Base-by-base conservation (phyloP, 2,329 filamentous ascomycete species). In the Plenodomus tracheiphilus region DNA sequence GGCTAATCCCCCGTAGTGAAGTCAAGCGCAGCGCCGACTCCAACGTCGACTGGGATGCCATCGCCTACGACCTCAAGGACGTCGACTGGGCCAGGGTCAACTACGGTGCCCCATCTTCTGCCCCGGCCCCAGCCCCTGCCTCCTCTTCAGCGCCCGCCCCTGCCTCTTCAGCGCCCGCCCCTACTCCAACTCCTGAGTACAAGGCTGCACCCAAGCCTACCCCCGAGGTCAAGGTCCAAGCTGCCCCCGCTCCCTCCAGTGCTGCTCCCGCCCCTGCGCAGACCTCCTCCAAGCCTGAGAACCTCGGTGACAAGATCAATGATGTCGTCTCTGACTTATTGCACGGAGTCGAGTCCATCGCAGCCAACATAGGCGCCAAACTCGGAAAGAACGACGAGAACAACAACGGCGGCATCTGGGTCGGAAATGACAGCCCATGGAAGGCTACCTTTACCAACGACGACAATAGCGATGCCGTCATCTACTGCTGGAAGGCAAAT, bases 401-500 rank as follows among this genome's bases (percentile, higher is more conserved):
- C 41, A 47, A 56, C 54, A 65, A 65, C 50, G 67, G 63, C 25
- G 59, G 43, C 30, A 68, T 70, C 47, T 74, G 71, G 72, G 51
- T 74, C 18, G 71, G 72, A 20, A 46, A 48, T 13, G 68, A 70
- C 49, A 59, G 69, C 46, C 45, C 54, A 16, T 73, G 67, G 65
- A 66, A 61, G 47, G 64, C 63, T 43, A 65, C 68, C 42, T 70
- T 73, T 62, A 66, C 46, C 60, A 75, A 75, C 67, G 53, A 62
- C 42, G 60, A 55, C 39, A 54, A 51, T 36, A 52, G 69, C 37
- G 59, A 68, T 41, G 48, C 67, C 34, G 58, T 71, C 41, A 53
- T 73, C 43, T 67, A 68, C 52, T 69, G 71, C 65, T 75, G 73
- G 73, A 60, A 62, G 43, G 54, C 61, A 25, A 49, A 61, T 28